These are phyloP conservation scores for Tetragonia tetragonoides DNA, from an alignment of 148 eudicot genomes.

Conservation along the genomic window DNA sequence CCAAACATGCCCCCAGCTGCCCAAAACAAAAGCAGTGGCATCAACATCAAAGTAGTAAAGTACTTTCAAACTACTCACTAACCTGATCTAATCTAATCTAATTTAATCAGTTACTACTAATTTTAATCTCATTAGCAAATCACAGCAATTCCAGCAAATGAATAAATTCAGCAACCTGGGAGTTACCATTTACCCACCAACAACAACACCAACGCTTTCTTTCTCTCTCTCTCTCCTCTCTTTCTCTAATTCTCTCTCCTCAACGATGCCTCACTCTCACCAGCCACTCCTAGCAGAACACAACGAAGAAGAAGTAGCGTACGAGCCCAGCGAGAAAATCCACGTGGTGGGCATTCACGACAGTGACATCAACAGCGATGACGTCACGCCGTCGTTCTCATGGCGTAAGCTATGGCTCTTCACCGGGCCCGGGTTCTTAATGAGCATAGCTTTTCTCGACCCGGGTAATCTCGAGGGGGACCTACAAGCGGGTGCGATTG, in stretches of 20 bases:
- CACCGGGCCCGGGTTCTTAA: slow-evolving; percentile 91
- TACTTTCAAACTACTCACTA: too few relatives aligned
- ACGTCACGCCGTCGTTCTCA: slow-evolving; percentile 71
- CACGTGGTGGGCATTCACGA: slow-evolving; percentile 44
- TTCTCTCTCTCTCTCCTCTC: neutral
- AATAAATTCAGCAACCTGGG: too few relatives aligned
- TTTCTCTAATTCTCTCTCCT: neutral
- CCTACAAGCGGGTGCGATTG: slow-evolving; percentile 90
- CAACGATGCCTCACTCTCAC: neutral
- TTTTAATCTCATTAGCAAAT: too few relatives aligned
- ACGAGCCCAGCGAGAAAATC: slow-evolving; percentile 59
- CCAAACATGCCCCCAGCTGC: too few relatives aligned
- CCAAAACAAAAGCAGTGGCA: too few relatives aligned
- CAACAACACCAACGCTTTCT: neutral
- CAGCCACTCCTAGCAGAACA: slow-evolving; percentile 9
- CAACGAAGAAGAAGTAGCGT: slow-evolving; percentile 47
- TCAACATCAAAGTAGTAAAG: too few relatives aligned
- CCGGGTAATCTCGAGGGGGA: slow-evolving; percentile 96
- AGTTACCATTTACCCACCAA: neutral
- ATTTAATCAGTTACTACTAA: too few relatives aligned
- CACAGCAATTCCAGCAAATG: too few relatives aligned
- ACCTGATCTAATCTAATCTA: too few relatives aligned
- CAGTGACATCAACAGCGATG: slow-evolving; percentile 27
- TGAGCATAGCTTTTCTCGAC: slow-evolving; percentile 96
- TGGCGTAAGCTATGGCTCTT: slow-evolving; percentile 92